phyloP scores from a whole-genome alignment of 306 rosid genomes.

The Hylodesmum podocarpum region DNA sequence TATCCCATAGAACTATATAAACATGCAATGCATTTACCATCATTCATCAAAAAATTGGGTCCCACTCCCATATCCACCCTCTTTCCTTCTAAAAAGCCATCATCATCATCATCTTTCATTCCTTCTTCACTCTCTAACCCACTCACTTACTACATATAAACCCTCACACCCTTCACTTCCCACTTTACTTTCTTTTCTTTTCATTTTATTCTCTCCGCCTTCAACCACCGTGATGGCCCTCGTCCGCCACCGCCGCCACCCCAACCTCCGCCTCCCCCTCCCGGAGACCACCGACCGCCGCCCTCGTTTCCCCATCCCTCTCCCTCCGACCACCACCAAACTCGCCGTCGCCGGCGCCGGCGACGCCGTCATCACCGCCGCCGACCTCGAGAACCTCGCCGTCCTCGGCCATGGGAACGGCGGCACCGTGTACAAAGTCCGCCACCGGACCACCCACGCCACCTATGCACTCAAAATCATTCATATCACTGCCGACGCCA shows the following conservation, averaged over 20 bases:
- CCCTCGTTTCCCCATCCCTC: conserved; percentile 43
- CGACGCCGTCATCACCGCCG: conserved; percentile 15
- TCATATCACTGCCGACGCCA: conserved; percentile 54
- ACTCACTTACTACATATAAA: conserved; percentile 19
- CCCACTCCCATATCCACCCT: conserved; percentile 39
- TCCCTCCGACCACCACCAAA: conserved; percentile 24
- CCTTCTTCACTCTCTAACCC: not conserved
- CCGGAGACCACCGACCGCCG: conserved; percentile 44
- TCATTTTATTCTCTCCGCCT: not conserved
- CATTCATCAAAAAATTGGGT: not conserved
- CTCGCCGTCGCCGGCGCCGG: not conserved
- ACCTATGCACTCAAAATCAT: conserved; percentile 69
- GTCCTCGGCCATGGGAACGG: conserved; percentile 92
- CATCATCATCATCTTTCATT: too few relatives aligned
- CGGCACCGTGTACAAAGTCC: conserved; percentile 92
- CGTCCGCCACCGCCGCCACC: conserved; percentile 77
- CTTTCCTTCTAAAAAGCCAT: conserved; percentile 27
- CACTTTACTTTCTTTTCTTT: not conserved
- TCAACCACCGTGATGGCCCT: conserved; percentile 53
- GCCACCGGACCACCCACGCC: conserved; percentile 54
- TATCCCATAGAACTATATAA: not conserved
- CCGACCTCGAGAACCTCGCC: conserved; percentile 63
- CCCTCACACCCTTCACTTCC: not conserved
- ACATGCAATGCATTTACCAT: not conserved
- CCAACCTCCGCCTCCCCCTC: conserved; percentile 67